phyloP scores from a whole-genome alignment of 768 basidiomycete species.

The Phanerodontia chrysosporium region DNA sequence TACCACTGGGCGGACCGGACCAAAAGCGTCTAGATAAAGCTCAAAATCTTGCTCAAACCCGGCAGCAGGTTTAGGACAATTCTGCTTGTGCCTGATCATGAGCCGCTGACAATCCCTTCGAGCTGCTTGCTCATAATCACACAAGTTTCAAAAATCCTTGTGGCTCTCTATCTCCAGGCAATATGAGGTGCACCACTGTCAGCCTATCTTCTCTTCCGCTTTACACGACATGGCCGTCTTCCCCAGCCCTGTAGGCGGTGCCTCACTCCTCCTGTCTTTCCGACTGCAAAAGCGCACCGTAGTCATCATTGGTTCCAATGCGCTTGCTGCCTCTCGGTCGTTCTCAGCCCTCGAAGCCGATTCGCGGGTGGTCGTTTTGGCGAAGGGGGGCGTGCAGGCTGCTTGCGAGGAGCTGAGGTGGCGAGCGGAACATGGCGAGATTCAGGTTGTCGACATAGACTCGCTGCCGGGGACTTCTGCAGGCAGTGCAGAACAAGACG shows the following conservation, averaged over 20 bases:
- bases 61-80: too few relatives aligned
- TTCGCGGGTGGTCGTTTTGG: conserved; percentile 62
- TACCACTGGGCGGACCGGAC: too few relatives aligned
- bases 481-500: conserved; percentile 30
- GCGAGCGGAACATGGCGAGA: conserved; percentile 51
- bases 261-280: conserved; percentile 79
- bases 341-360: conserved; percentile 81
- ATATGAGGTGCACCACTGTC: neutral
- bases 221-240: conserved; percentile 16
- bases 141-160: neutral
- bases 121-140: neutral
- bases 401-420: conserved; percentile 74
- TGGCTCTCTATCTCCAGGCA: neutral
- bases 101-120: neutral
- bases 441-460: conserved; percentile 56
- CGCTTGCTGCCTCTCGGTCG: conserved; percentile 80
- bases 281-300: conserved; percentile 47
- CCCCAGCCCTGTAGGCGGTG: conserved; percentile 45
- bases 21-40: too few relatives aligned
- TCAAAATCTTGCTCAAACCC: too few relatives aligned
- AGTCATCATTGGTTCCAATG: conserved; percentile 74
- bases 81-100: too few relatives aligned
- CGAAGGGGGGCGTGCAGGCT: conserved; percentile 39
- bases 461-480: conserved; percentile 34
- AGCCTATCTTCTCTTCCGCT: neutral